Evolutionary conservation across 106 monocot genomes (phyloP), one percentile per base, ranked within the genome.

Genomic region (Dioscorea dumetorum): DNA sequence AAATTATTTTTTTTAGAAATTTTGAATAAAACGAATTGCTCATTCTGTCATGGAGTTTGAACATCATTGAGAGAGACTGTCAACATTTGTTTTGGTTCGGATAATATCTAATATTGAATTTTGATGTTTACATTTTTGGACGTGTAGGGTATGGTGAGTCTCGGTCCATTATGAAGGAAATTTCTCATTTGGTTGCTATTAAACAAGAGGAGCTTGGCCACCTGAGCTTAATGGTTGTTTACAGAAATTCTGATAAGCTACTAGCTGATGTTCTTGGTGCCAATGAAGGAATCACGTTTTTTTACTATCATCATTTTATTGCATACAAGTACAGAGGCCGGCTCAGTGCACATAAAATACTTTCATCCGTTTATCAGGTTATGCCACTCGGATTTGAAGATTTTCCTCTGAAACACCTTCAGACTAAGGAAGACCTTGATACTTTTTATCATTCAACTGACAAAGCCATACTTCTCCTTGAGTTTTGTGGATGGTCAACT

Each of bases 401-500:
- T 60, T 60, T 84, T 58, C 91, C 88, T 66, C 78, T 92, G 56
- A 76, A 78, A 78, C 66, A 54, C 53, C 57, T 97, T 57, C 57
- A 54, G 53, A 82, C 75, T 70, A 68, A 28, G 52, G 75, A 92
- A 60, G 91, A 97, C 17, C 68, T 92, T 70, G 75, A 82, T 49
- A 33, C 24, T 33, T 89, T 88, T 80, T 48, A 82, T 41, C 74
- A 80, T 57, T 92, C 92, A 48, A 89, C 95, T 41, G 95, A 91
- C 72, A 92, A 80, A 79, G 70, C 86, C 62, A 72, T 97, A 33
- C 68, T 97, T 73, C 84, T 97, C 4, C 74, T 84, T 52, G 95
- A 97, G 33, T 92, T 91, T 35, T 97, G 95, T 86, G 95, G 91
- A 70, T 97, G 95, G 95, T 80, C 89, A 73, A 60, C 66, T 65